Evolutionary conservation across 2,329 filamentous ascomycete species (phyloP).

Genomic region (Fusarium nisikadoi): DNA sequence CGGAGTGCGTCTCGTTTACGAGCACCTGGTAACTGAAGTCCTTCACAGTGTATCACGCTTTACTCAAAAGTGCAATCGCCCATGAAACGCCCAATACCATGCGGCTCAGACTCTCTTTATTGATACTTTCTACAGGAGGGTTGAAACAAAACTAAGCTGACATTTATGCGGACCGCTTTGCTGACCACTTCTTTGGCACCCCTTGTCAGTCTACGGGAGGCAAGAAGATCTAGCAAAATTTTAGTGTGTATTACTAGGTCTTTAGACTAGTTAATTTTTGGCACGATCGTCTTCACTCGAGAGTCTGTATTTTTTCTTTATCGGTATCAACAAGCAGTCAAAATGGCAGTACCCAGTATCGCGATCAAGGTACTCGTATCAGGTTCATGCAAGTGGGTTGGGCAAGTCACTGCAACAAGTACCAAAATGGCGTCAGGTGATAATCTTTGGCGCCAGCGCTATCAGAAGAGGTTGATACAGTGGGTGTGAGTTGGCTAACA

Average conservation of each 20-base stretch:
- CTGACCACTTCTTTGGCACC: conserved; percentile 7
- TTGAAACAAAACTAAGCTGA: conserved; percentile 20
- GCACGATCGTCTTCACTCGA: not conserved
- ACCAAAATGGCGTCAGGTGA: conserved; percentile 23
- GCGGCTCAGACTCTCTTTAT: not conserved
- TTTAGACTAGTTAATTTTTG: too few relatives aligned
- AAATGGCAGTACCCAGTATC: conserved; percentile 41
- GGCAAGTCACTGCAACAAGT: not conserved
- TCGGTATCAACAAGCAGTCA: not conserved
- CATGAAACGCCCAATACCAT: not conserved
- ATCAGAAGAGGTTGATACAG: conserved; percentile 3
- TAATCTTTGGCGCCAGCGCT: conserved; percentile 3
- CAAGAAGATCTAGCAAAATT: too few relatives aligned
- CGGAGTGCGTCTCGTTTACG: not conserved
- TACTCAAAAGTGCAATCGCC: not conserved
- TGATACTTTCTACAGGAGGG: conserved; percentile 13
- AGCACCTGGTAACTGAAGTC: not conserved
- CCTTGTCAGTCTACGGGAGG: not conserved
- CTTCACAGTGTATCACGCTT: conserved; percentile 3
- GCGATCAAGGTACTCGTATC: conserved; percentile 35
- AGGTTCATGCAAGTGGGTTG: not conserved
- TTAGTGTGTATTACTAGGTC: too few relatives aligned
- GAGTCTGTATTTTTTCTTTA: not conserved
- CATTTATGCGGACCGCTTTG: not conserved
- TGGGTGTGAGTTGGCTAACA: not conserved